phyloP scores from a whole-genome alignment of 1,284 basidiomycete genomes.

The Papiliotrema nemorosa region DNA sequence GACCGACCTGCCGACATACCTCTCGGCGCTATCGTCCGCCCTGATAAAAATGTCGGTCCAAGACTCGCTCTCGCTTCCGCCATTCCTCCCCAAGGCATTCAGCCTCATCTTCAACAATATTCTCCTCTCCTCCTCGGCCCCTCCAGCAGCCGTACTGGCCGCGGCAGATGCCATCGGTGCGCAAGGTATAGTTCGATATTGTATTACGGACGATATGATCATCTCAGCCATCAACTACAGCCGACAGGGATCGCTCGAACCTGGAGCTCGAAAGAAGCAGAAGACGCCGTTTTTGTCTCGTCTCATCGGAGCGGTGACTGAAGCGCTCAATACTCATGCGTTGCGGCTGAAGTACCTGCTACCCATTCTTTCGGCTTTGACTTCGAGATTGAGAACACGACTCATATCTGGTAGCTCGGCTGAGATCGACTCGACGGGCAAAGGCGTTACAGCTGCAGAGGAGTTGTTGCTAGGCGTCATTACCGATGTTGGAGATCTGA shows the following conservation, averaged over 20 bases:
- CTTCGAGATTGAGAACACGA: slow-evolving; percentile 49
- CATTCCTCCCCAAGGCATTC: slow-evolving; percentile 66
- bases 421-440: slow-evolving; percentile 54
- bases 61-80: slow-evolving; percentile 38
- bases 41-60: slow-evolving; percentile 45
- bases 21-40: slow-evolving; percentile 57
- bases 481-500: slow-evolving; percentile 67
- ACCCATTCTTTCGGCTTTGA: slow-evolving; percentile 53
- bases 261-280: slow-evolving; percentile 52
- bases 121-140: slow-evolving; percentile 33
- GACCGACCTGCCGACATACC: slow-evolving; percentile 50
- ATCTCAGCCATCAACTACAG: slow-evolving; percentile 52
- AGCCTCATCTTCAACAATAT: slow-evolving; percentile 70
- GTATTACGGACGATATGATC: slow-evolving; percentile 65
- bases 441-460: slow-evolving; percentile 63
- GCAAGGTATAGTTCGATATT: slow-evolving; percentile 59
- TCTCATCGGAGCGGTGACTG: slow-evolving; percentile 61
- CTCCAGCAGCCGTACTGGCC: slow-evolving; percentile 52
- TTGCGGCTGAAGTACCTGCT: slow-evolving; percentile 67
- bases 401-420: slow-evolving; percentile 20
- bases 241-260: slow-evolving; percentile 33
- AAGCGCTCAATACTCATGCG: slow-evolving; percentile 66
- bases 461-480: slow-evolving; percentile 70
- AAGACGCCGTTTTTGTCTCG: slow-evolving; percentile 58
- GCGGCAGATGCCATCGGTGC: slow-evolving; percentile 62